Evolutionary conservation across 2,329 filamentous ascomycete genomes (phyloP), one percentile per base, ranked within the genome.

Genomic region (Aspergillus novoparasiticus): DNA sequence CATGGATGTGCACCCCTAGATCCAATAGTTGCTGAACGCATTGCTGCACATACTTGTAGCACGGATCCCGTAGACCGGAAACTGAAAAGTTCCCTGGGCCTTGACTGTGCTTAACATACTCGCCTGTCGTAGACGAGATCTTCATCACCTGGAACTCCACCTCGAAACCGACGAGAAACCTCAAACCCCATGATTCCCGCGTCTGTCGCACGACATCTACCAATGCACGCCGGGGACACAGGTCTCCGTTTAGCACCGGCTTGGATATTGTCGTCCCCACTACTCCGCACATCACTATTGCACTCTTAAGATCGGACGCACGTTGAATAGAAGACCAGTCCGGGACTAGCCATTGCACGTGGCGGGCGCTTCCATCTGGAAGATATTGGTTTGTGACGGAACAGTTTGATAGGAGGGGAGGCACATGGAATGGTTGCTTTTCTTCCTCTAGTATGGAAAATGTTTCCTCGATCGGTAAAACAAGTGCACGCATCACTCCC

Each of bases 161-260:
- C 45, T 67, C 66, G 34, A 67, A 67, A 1, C 64, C 61, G 2
- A 67, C 58, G 2, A 66, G 51, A 30, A 66, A 67, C 1, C 48
- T 39, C n/a, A 67, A n/a, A 10, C 28, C 57, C 16, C 26, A 61
- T 1, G 9, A 4, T 6, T 53, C 41, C 4, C 6, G 16, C 1
- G 62, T 60, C 12, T 30, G 23, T 28, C 48, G 59, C 6, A 65
- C 8, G 9, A 65, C 60, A 3, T 58, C 60, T 1, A 19, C 28
- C 1, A 66, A 51, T 1, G 46, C 53, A 28, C 60, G 60, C 2
- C 62, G 57, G 5, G 65, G 65, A 30, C 65, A 66, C 10, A 65
- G 14, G 16, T 34, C 56, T n/a, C 39, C 16, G 39, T 10, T 41
- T 14, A 19, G 39, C 39, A 41, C 39, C 6, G 39, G 19, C 6